These are phyloP conservation scores for Melaleuca quinquenervia DNA, from an alignment of 345 rosid species.

Conservation along the genomic window DNA sequence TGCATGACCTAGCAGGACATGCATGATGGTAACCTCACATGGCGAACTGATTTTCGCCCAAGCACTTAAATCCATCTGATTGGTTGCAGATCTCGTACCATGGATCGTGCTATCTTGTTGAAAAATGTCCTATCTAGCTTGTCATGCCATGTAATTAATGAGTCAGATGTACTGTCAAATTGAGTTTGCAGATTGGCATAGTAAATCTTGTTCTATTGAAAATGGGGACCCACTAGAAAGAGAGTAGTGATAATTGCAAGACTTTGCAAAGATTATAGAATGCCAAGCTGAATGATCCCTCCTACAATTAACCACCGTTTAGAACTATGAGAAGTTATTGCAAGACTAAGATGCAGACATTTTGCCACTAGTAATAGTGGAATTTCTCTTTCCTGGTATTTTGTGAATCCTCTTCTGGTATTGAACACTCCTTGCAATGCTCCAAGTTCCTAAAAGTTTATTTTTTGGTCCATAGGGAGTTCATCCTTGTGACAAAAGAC, in stretches of 20 bases:
- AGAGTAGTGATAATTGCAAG: not conserved
- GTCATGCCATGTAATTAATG: not conserved
- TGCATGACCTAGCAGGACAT: not conserved
- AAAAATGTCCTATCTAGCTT: not conserved
- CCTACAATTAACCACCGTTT: not conserved
- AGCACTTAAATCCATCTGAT: not conserved
- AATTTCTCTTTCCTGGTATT: not conserved
- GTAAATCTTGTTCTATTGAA: not conserved
- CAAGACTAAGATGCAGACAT: not conserved
- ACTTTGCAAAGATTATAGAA: not conserved
- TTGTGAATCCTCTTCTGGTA: not conserved
- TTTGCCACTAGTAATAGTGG: not conserved
- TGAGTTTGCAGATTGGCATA: not conserved
- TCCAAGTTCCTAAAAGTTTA: not conserved
- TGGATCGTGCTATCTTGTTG: not conserved
- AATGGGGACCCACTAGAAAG: not conserved
- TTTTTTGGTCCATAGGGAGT: slow-evolving; percentile 34
- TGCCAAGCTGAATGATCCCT: not conserved
- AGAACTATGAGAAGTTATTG: not conserved
- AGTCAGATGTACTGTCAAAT: not conserved
- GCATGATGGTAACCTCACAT: not conserved
- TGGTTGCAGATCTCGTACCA: not conserved
- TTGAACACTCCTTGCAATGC: not conserved
- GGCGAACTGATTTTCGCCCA: not conserved
- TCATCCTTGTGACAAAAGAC: slow-evolving; percentile 71